Base-by-base conservation (phyloP, 768 basidiomycete genomes). In the Boletus huronensis region DNA sequence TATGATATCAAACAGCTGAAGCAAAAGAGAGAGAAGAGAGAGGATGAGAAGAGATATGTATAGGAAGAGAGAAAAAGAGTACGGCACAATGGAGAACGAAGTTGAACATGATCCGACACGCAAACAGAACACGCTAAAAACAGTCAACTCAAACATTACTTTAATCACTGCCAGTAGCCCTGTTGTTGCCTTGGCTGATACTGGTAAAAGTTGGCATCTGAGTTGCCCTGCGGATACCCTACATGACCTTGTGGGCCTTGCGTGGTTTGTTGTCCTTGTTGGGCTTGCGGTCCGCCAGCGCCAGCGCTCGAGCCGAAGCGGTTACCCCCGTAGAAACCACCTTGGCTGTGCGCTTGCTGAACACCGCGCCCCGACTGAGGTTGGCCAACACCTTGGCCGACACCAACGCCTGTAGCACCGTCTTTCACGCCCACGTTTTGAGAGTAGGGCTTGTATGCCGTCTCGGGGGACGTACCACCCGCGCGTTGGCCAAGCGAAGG, bases 401-500 rank as follows among this genome's bases (percentile, higher is more conserved):
- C 74, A 14, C 78, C 75, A 36, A 74, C 78, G 21, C 77, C 75
- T 19, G 76, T 72, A 2, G 78, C 58, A 3, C 81, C 81, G 53
- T 87, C 88, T 74, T 88, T 88, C 11, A 78, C 74, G 5, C 69
- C 70, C n/a, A 71, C 74, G 47, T 70, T 71, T 50, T 68, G 72
- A 46, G 79, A 81, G 64, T 90, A 90, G 11, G 87, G 84, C 65
- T 91, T 90, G 72, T 88, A 90, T 16, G 85, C 73, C 8, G 82
- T 73, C 70, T 90, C 89, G 1, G 88, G 88, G 6, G 87, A 88
- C 14, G 77, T 75, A 32, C 78, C 81, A 19, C 77, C 75, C 32
- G 53, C 55, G 16, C 78, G 76, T 51, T 78, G 75, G 23, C 72
- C 71, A 32, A 77, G 68, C 26, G 74, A 74, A 11, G 80, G 79